Percentiles rank a stretch among this genome's conserved stretches.
These are phyloP conservation scores for Deinandra increscens DNA, from an alignment of 129 eudicot genomes.

Conservation along the genomic window DNA sequence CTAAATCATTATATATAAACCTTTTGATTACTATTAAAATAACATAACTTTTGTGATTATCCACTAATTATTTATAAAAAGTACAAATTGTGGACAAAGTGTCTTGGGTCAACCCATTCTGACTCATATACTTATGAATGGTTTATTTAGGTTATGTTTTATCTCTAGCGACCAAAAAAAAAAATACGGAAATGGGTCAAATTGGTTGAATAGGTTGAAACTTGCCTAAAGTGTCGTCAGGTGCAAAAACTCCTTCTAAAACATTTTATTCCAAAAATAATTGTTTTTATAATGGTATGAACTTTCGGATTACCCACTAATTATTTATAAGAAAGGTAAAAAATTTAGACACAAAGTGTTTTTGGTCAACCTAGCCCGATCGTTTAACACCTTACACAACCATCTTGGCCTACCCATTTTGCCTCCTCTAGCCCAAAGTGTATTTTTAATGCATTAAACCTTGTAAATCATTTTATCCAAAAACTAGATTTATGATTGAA, in stretches of 20 bases:
- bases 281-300: neutral
- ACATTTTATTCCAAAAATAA: neutral
- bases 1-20: neutral
- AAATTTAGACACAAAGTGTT: neutral
- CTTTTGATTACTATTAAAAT: neutral
- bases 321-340: neutral
- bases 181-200: too few species aligned
- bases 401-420: neutral
- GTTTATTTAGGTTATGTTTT: neutral
- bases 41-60: neutral
- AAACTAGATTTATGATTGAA: too few species aligned
- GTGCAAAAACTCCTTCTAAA: neutral
- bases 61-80: neutral
- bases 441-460: too few species aligned
- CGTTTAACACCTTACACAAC: neutral
- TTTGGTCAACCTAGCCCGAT: neutral
- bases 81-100: neutral
- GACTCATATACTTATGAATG: neutral
- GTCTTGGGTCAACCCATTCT: neutral
- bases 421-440: too few species aligned
- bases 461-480: too few species aligned
- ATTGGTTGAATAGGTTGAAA: too few species aligned
- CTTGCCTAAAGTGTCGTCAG: too few species aligned
- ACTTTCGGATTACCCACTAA: neutral
- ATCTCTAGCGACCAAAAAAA: too few species aligned